Percentiles rank a stretch among this genome's conserved stretches.
Evolutionary conservation across 768 basidiomycete species (phyloP).

Genomic region (Psilocybe subaeruginosa): DNA sequence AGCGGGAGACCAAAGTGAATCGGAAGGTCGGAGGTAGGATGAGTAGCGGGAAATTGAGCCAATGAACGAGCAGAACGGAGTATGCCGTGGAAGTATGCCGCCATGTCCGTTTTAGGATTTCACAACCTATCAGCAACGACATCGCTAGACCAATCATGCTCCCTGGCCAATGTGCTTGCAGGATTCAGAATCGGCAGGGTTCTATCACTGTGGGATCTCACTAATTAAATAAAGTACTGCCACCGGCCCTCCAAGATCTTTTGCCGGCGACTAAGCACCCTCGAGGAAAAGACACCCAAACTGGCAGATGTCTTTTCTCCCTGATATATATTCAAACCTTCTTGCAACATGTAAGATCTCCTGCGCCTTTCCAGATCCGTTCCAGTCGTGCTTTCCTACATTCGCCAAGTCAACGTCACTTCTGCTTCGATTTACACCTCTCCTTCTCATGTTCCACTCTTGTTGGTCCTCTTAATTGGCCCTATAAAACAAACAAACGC

Average conservation of each 20-base stretch:
- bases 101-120: background rate
- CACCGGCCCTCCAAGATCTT: slow-evolving; percentile 34
- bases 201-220: slow-evolving; percentile 23
- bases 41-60: background rate
- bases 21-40: slow-evolving; percentile 12
- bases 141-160: slow-evolving; percentile 16
- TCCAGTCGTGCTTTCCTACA: slow-evolving; percentile 39
- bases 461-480: slow-evolving; percentile 29
- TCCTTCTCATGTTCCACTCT: slow-evolving; percentile 30
- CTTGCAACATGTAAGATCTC: slow-evolving; percentile 41
- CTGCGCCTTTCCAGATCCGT: slow-evolving; percentile 39
- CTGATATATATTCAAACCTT: slow-evolving; percentile 7
- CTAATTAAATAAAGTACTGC: slow-evolving; percentile 33
- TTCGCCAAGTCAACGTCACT: slow-evolving; percentile 36
- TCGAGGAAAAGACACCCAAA: slow-evolving; percentile 29
- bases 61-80: slow-evolving; percentile 12
- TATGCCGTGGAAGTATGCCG: slow-evolving; percentile 15
- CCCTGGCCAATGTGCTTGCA: slow-evolving; percentile 15
- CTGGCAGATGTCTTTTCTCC: slow-evolving; percentile 4
- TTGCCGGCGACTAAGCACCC: slow-evolving; percentile 39
- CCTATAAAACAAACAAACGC: slow-evolving; percentile 38
- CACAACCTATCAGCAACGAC: slow-evolving; percentile 16
- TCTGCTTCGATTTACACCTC: slow-evolving; percentile 19
- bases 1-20: background rate
- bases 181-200: slow-evolving; percentile 24